Evolutionary conservation across 257 asterid species (phyloP), one percentile per base, ranked within the genome.

Genomic region (Nicotiana paniculata): DNA sequence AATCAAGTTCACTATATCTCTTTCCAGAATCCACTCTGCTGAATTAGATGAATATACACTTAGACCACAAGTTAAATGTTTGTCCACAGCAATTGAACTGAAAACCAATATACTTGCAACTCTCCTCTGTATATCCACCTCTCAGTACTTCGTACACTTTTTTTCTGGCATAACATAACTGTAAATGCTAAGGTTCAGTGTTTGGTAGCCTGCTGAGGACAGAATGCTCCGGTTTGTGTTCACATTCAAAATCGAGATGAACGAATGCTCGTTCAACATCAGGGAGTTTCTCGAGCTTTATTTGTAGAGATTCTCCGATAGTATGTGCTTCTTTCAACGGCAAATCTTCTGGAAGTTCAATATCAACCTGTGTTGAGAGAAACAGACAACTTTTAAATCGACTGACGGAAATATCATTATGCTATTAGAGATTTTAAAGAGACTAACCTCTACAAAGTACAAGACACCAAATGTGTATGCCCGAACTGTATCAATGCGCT

Each of bases 201-300:
- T 88, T 83, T 15, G 99, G 99, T 35, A 95, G 90, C 83, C 93
- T 87, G 80, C 91, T 90, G 53, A 95, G 92, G 39, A 95, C 88
- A 55, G 93, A 87, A 84, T 95, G 98, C 88, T 93, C 98, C 9
- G 98, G 98, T 82, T 92, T 93, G 90, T 95, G 99, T 5, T 90
- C 89, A 32, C 97, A 93, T 88, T 95, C 99, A 18, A 84, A 89
- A 82, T 93, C 99, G 33, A 92, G 84, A 83, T 95, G 99, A 77
- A 95, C 99, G 53, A 95, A 95, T 12, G 99, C 98, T 79, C 99
- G 88, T 58, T 95, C 99, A 6, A 95, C 99, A 81, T 95, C 98
- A 28, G 91, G 67, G n/a, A 95, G 98, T 85, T 91, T 90, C 85
- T 95, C 99, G 16, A 95, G 77, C 83, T 95, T 95, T 78, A 90